These are phyloP conservation scores for Diplosphaera chodatii DNA, from an alignment of 139 green algal species.

Conservation along the genomic window DNA sequence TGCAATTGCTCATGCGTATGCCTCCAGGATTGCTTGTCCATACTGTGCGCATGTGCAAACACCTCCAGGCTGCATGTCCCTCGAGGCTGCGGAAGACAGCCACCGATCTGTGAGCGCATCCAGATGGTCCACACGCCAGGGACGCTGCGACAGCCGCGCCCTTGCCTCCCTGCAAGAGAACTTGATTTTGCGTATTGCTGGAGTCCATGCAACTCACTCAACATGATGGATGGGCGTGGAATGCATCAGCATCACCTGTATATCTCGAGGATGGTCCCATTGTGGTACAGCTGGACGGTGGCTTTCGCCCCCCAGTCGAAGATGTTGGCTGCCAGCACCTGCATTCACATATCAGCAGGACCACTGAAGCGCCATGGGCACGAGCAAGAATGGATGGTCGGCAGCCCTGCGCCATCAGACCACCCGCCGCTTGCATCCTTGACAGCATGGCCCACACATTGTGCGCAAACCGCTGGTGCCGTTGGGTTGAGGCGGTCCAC, in stretches of 20 bases:
- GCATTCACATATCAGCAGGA: too few species aligned
- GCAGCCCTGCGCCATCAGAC: background rate
- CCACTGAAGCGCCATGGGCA: conserved; percentile 53
- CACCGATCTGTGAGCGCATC: conserved; percentile 35
- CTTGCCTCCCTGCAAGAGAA: conserved; percentile 36
- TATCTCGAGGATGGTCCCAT: conserved; percentile 93
- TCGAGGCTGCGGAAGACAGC: background rate
- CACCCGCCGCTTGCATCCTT: too few species aligned
- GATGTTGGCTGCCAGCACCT: conserved; percentile 88
- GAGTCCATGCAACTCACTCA: too few species aligned
- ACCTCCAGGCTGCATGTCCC: background rate
- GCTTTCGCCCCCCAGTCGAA: conserved; percentile 95
- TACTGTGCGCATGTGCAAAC: too few species aligned
- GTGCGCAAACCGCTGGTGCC: too few species aligned
- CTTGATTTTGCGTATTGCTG: too few species aligned
- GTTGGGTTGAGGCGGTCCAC: too few species aligned
- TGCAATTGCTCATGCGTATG: too few species aligned
- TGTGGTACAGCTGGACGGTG: conserved; percentile 88
- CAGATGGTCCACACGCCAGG: conserved; percentile 87
- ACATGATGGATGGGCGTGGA: too few species aligned
- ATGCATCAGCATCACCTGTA: conserved; percentile 46
- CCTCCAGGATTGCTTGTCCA: too few species aligned
- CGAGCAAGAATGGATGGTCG: background rate
- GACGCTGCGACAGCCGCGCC: conserved; percentile 60
- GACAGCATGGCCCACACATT: too few species aligned